A percentile compares a stretch with the other conserved stretches of the same genome.
phyloP scores from a whole-genome alignment of 2,329 filamentous ascomycete species.

The Tolypocladium pustulatum region DNA sequence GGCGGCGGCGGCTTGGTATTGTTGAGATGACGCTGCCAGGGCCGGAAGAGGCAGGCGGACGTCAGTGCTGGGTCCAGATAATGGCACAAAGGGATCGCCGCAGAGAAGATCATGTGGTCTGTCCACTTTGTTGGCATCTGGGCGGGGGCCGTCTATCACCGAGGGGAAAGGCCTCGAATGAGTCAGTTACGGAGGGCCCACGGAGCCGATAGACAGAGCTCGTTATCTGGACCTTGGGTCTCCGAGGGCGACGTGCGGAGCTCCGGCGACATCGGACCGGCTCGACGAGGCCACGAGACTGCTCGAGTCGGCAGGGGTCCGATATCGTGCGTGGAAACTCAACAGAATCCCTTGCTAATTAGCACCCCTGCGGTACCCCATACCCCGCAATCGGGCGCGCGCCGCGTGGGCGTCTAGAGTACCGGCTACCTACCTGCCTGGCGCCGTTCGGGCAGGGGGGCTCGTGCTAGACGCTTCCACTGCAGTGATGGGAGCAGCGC shows the following conservation, averaged over 20 bases:
- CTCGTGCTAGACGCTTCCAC: not conserved
- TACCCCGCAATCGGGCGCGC: slow-evolving; percentile 11
- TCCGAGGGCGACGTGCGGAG: not conserved
- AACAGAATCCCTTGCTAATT: not conserved
- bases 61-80: not conserved
- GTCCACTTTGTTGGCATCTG: not conserved
- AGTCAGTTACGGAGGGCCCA: not conserved
- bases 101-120: not conserved
- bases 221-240: not conserved
- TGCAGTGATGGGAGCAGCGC: not conserved
- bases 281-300: not conserved
- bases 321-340: not conserved
- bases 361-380: slow-evolving; percentile 10
- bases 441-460: not conserved
- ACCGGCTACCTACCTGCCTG: slow-evolving; percentile 7
- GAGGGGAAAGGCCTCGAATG: not conserved
- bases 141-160: not conserved
- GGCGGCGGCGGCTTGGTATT: not conserved
- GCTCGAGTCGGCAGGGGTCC: not conserved
- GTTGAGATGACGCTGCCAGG: not conserved
- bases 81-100: not conserved
- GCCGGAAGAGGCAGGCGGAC: not conserved
- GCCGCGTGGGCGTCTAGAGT: slow-evolving; percentile 4
- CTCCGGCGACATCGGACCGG: not conserved
- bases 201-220: not conserved